phyloP scores from a whole-genome alignment of 2,329 filamentous ascomycete species.

The Aschersonia sp. region DNA sequence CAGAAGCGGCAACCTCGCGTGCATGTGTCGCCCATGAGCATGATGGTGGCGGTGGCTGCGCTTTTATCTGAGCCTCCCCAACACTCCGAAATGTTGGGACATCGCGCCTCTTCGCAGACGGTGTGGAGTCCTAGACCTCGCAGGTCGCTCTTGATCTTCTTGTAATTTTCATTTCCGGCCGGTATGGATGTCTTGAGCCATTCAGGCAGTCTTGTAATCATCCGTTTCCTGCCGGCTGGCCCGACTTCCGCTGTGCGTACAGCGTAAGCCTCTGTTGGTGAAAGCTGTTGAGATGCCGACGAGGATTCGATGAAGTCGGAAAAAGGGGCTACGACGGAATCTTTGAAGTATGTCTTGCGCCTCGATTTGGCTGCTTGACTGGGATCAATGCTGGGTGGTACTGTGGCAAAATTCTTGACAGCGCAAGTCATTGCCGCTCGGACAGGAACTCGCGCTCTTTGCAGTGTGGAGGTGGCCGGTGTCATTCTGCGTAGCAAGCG shows the following conservation, averaged over 20 bases:
- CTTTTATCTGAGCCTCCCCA: slow-evolving; percentile 87
- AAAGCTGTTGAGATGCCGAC: slow-evolving; percentile 25
- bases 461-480: slow-evolving; percentile 25
- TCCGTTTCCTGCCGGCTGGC: slow-evolving; percentile 45
- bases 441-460: slow-evolving; percentile 26
- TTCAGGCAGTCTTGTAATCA: slow-evolving; percentile 63
- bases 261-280: slow-evolving; percentile 40
- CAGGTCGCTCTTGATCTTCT: slow-evolving; percentile 87
- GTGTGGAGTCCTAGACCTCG: slow-evolving; percentile 83
- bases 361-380: slow-evolving; percentile 10
- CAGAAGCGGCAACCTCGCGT: slow-evolving; percentile 95
- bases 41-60: slow-evolving; percentile 91
- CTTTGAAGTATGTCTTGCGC: slow-evolving; percentile 42
- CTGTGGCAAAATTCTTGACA: slow-evolving; percentile 27
- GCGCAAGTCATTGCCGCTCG: slow-evolving; percentile 22
- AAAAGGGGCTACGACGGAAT: slow-evolving; percentile 40
- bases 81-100: slow-evolving; percentile 95
- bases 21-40: slow-evolving; percentile 98
- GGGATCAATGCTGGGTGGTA: slow-evolving; percentile 18
- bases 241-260: slow-evolving; percentile 50
- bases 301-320: slow-evolving; percentile 38
- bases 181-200: slow-evolving; percentile 98
- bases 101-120: slow-evolving; percentile 93
- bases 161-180: slow-evolving; percentile 65
- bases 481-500: slow-evolving; percentile 9